These are phyloP conservation scores for Periconia sp. DNA, from an alignment of 2,329 filamentous ascomycete species.

Conservation along the genomic window DNA sequence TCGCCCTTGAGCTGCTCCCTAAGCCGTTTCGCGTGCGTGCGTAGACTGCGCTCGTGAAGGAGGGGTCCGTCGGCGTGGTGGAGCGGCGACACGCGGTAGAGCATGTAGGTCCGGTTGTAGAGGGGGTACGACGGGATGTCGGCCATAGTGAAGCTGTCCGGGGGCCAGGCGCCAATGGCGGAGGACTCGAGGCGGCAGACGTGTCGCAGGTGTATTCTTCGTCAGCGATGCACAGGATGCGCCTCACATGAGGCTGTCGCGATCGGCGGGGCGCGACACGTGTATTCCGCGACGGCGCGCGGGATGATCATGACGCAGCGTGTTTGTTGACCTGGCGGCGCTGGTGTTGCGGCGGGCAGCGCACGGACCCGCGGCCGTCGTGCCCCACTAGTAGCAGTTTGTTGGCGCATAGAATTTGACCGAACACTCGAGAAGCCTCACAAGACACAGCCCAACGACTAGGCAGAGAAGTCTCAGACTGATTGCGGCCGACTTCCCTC, in stretches of 20 bases:
- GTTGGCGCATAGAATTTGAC: constrained; percentile 23
- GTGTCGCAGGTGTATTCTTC: not conserved
- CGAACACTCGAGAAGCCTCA: constrained; percentile 19
- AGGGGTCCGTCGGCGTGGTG: constrained; percentile 51
- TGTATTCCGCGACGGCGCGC: not conserved
- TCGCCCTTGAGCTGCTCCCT: constrained; percentile 58
- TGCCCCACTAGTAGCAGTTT: constrained; percentile 20
- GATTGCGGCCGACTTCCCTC: constrained; percentile 12
- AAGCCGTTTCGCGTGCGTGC: constrained; percentile 55
- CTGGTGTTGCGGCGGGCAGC: constrained; percentile 9
- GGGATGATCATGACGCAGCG: constrained; percentile 19
- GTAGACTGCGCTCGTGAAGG: constrained; percentile 46
- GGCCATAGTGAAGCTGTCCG: constrained; percentile 29
- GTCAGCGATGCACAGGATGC: not conserved
- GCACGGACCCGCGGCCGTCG: constrained; percentile 3
- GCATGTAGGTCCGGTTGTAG: constrained; percentile 60
- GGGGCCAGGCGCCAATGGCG: no score
- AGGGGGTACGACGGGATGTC: constrained; percentile 51
- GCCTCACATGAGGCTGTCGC: not conserved
- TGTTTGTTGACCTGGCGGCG: constrained; percentile 7
- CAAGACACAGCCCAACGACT: constrained; percentile 13
- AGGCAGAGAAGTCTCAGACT: constrained; percentile 13
- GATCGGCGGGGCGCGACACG: constrained; percentile 3
- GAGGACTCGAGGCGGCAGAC: no score
- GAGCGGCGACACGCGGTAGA: constrained; percentile 61